These are phyloP conservation scores for Calonectria crousiana DNA, from an alignment of 2,329 filamentous ascomycete species.

Conservation along the genomic window DNA sequence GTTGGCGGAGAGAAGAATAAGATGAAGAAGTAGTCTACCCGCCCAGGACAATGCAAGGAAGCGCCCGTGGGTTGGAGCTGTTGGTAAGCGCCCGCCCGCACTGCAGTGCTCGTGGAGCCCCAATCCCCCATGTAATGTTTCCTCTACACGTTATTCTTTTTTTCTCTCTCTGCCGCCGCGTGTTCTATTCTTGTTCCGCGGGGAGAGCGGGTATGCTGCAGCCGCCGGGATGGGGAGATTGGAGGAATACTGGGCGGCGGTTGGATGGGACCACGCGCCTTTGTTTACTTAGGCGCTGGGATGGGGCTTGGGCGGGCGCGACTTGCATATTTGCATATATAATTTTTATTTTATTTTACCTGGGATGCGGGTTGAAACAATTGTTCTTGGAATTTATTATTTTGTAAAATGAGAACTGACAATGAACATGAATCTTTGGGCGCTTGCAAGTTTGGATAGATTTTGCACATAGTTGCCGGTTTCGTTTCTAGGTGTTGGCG, in stretches of 20 bases:
- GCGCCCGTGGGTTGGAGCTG: background rate
- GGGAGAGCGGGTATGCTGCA: background rate
- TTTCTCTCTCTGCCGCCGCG: no score
- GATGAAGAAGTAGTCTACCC: background rate
- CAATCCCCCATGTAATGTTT: background rate
- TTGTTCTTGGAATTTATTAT: background rate
- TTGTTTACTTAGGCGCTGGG: conserved; percentile 25
- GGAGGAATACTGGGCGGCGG: background rate
- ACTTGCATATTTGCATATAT: background rate
- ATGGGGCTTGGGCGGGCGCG: conserved; percentile 4
- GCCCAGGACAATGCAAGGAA: background rate
- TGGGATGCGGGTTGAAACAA: background rate
- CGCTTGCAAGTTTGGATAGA: background rate
- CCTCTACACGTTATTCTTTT: background rate
- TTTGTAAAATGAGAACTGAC: background rate
- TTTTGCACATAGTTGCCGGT: background rate
- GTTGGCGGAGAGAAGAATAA: no score
- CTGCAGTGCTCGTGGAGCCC: background rate
- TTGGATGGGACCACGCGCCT: background rate
- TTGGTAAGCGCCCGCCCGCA: conserved; percentile 8
- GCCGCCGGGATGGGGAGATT: conserved; percentile 15
- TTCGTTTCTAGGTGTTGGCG: background rate
- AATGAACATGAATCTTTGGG: background rate
- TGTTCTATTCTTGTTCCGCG: conserved; percentile 16
- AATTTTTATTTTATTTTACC: conserved; percentile 1